Evolutionary conservation across 305 asterid genomes (phyloP), one percentile per base, ranked within the genome.

Genomic region (Fraxinus ornus): DNA sequence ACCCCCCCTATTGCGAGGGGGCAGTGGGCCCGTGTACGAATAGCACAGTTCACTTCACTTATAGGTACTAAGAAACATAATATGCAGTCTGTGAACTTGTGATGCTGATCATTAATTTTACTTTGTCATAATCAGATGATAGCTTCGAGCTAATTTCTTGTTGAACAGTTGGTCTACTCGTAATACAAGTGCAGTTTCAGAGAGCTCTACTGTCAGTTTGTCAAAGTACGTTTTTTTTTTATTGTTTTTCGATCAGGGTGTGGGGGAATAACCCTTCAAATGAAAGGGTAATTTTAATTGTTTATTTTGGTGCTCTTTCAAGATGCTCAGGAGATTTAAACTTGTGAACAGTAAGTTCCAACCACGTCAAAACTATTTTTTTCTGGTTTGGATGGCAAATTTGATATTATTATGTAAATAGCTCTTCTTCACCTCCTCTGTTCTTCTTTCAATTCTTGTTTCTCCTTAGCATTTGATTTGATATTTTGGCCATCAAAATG

Each of bases 1-100:
- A n/a, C n/a, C n/a, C n/a, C n/a, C n/a, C n/a, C n/a, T n/a, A n/a
- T n/a, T n/a, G n/a, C n/a, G n/a, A n/a, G n/a, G n/a, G n/a, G n/a
- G n/a, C n/a, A n/a, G n/a, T n/a, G n/a, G n/a, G n/a, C n/a, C n/a
- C n/a, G n/a, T n/a, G n/a, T n/a, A n/a, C n/a, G n/a, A n/a, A n/a
- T n/a, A n/a, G n/a, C n/a, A n/a, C n/a, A n/a, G n/a, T n/a, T n/a
- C n/a, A n/a, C n/a, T n/a, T n/a, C n/a, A n/a, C n/a, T 7, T 98
- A 96, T 87, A 93, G 99, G 99, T 94, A 89, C 70, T 33, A 21
- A 55, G 26, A 28, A 80, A 78, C 37, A 36, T 68, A 78, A 21
- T 80, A 4, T 83, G 39, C 19, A 21, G 36, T 37, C 60, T 49
- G 4, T 21, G 17, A 73, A 78, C 30, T 60, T 66, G 81, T 79